Conservation (phyloP, 192 early-diverging fungal species). For the Rhizoclosmatium globosum region DNA sequence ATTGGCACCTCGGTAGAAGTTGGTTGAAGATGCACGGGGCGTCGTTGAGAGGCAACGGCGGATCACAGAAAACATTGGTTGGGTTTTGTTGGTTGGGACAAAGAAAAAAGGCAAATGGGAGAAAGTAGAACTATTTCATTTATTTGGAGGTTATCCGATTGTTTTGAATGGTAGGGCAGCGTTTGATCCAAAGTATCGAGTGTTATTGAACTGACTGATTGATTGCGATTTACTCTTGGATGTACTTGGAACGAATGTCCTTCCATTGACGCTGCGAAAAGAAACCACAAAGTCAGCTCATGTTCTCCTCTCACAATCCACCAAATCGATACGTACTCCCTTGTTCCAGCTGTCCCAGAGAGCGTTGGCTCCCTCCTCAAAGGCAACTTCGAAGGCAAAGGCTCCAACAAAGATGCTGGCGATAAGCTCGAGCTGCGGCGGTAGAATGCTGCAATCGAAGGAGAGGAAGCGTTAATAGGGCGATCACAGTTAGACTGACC, state of each 20-base stretch:
- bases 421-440: slow-evolving; percentile 77
- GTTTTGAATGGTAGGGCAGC: no score
- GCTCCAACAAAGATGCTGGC: slow-evolving; percentile 72
- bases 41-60: slow-evolving; percentile 25
- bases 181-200: no score
- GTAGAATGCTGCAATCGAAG: slow-evolving; percentile 59
- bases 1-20: slow-evolving; percentile 13
- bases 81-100: not conserved
- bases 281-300: slow-evolving; percentile 6
- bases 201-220: no score
- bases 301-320: not conserved
- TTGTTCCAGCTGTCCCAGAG: slow-evolving; percentile 79
- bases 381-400: slow-evolving; percentile 77
- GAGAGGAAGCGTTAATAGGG: not conserved
- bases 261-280: slow-evolving; percentile 80
- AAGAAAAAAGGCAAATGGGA: not conserved
- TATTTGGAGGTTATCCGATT: no score
- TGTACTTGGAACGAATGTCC: slow-evolving; percentile 79
- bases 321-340: slow-evolving; percentile 66
- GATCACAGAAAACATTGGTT: not conserved
- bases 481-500: not conserved
- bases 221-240: not conserved
- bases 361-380: slow-evolving; percentile 66
- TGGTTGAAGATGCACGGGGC: slow-evolving; percentile 9
- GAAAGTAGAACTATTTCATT: no score